These are phyloP conservation scores for Noccaea bulbosa DNA, from an alignment of 345 rosid genomes.

Conservation along the genomic window DNA sequence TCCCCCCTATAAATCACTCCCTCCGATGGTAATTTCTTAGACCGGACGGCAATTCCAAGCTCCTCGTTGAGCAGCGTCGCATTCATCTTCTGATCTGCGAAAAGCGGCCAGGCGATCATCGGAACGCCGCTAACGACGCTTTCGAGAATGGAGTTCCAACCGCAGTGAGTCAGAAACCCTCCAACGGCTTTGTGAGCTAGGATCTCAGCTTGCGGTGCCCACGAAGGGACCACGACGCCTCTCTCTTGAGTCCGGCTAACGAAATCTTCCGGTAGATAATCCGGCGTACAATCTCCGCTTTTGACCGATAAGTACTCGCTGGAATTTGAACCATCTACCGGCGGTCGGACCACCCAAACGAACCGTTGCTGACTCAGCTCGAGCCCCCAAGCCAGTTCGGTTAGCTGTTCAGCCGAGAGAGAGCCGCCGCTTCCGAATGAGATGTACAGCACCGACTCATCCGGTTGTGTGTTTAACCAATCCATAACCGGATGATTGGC, in stretches of 20 bases:
- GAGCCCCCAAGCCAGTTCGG: constrained; percentile 34
- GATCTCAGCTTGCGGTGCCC: constrained; percentile 71
- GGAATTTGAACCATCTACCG: background rate
- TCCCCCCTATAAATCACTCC: constrained; percentile 34
- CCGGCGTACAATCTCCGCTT: constrained; percentile 5
- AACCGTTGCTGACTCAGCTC: constrained; percentile 33
- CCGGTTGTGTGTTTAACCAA: constrained; percentile 60
- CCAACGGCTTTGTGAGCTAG: constrained; percentile 55
- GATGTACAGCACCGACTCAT: constrained; percentile 55
- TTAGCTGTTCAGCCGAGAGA: constrained; percentile 18
- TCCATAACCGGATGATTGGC: constrained; percentile 6
- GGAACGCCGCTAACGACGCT: constrained; percentile 42
- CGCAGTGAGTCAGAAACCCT: constrained; percentile 67
- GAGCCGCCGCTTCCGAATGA: constrained; percentile 73
- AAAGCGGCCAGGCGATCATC: constrained; percentile 61
- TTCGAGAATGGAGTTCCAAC: constrained; percentile 77
- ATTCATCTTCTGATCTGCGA: constrained; percentile 13
- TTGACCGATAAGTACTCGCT: background rate
- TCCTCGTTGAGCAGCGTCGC: constrained; percentile 47
- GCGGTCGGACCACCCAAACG: constrained; percentile 32
- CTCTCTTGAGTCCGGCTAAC: background rate
- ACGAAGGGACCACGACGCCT: constrained; percentile 35
- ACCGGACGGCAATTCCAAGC: constrained; percentile 45
- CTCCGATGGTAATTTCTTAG: background rate
- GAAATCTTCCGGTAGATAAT: constrained; percentile 21